Evolutionary conservation across 1,139 yeast species (phyloP).

Genomic region (Geotrichum restrictum): DNA sequence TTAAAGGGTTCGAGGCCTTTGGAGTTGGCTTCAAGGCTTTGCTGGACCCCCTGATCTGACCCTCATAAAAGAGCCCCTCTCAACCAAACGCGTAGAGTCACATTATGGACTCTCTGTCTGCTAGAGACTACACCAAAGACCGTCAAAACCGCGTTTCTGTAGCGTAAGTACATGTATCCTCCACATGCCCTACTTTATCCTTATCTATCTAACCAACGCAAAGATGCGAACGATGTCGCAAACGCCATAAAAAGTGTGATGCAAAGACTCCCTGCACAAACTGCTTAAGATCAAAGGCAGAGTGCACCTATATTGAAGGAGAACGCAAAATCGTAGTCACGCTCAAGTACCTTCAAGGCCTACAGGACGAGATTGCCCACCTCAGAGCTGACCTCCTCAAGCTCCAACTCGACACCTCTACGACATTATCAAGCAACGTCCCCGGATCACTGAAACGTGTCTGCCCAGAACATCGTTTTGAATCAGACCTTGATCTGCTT

Average conservation of each 20-base stretch:
- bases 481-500: not conserved
- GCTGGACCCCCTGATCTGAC: too few relatives aligned
- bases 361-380: slow-evolving; percentile 63
- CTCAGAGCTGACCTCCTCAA: slow-evolving; percentile 39
- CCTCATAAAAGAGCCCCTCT: too few relatives aligned
- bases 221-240: slow-evolving; percentile 63
- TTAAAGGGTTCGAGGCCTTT: too few relatives aligned
- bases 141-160: slow-evolving; percentile 2
- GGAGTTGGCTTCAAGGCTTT: too few relatives aligned
- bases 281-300: slow-evolving; percentile 56
- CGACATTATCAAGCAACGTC: too few relatives aligned
- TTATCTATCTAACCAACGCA: not conserved
- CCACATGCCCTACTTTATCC: too few relatives aligned
- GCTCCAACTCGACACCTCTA: not conserved
- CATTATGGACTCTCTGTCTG: too few relatives aligned
- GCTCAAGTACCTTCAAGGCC: slow-evolving; percentile 61
- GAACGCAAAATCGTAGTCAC: slow-evolving; percentile 76
- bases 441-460: not conserved
- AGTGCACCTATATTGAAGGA: slow-evolving; percentile 74
- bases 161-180: not conserved
- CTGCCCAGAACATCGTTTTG: not conserved
- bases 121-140: not conserved
- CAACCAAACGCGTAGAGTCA: too few relatives aligned
- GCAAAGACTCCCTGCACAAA: slow-evolving; percentile 75
- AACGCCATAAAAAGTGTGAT: slow-evolving; percentile 74